These are phyloP conservation scores for Rhodofomes roseus DNA, from an alignment of 1,284 basidiomycete species.

Conservation along the genomic window DNA sequence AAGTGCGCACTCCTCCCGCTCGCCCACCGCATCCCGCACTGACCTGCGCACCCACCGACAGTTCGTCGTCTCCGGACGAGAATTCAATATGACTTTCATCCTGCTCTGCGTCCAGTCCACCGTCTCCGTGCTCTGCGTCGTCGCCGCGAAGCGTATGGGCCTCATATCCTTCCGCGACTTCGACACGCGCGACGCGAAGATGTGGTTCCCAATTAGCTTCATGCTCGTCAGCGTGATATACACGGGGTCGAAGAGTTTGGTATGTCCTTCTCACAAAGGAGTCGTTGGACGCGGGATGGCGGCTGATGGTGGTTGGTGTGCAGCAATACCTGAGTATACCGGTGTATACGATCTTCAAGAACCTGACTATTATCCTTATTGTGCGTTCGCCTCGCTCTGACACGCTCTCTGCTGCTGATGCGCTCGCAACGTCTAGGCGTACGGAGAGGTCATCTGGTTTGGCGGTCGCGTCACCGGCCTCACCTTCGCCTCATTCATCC, in stretches of 20 bases:
- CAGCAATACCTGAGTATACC: conserved; percentile 94
- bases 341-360: conserved; percentile 98
- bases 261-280: conserved; percentile 38
- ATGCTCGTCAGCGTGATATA: conserved; percentile 95
- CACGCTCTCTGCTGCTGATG: neutral
- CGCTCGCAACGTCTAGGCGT: conserved; percentile 53
- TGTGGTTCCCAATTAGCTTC: conserved; percentile 94
- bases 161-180: conserved; percentile 89
- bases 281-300: neutral
- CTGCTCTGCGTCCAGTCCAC: conserved; percentile 89
- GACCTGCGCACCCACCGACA: conserved; percentile 27
- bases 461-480: conserved; percentile 86
- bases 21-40: conserved; percentile 2
- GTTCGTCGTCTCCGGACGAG: conserved; percentile 92
- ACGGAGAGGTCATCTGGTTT: conserved; percentile 98
- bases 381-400: conserved; percentile 39
- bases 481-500: conserved; percentile 84
- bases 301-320: conserved; percentile 5
- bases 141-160: conserved; percentile 71
- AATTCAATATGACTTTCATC: conserved; percentile 98
- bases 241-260: conserved; percentile 96
- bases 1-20: conserved; percentile 49
- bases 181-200: conserved; percentile 81
- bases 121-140: conserved; percentile 83
- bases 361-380: conserved; percentile 97